Base-by-base conservation (phyloP, 768 basidiomycete species). In the Neoboletus brunneissimus region DNA sequence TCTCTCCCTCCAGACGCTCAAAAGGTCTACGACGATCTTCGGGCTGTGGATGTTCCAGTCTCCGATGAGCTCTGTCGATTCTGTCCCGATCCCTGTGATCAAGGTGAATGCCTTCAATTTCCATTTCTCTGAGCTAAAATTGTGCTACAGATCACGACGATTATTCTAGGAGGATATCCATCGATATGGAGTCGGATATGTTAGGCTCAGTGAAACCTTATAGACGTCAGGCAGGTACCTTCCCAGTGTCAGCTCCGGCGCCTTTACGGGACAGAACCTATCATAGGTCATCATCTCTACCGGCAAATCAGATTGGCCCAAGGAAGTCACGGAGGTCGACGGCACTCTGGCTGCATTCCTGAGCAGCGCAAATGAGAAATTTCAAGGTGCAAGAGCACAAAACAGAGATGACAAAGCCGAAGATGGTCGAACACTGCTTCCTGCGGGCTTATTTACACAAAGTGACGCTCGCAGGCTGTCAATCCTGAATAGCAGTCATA, bases 171-270 rank as follows among this genome's bases (percentile, higher is more conserved):
- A 84, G 81, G 50, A 87, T 97, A 66, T 82, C 84, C 38, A 76
- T 90, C 34, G 95, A 98, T 75, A 83, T 81, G 76, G 86, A 87
- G 22, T 82, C 84, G 3, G 81, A 88, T 46, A 83, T 98, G 83
- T 74, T 94, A n/a, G 95, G 94, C 10, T 84, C 86, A 31, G 82
- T 94, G 27, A 89, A 88, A 70, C 87, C 91, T 3, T 94, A 91
- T 70, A 83, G 82, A 38, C 86, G 93, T 23, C 89, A 94, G 78
- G 91, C 88, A 60, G 48, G 77, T 58, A n/a, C 41, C 51, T 32
- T 34, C 11, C 9, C 34, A 16, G 34, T 35, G 12, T 16, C 16
- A 11, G 1, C 15, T 22, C 22, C 20, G 38, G 20, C 5, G 2
- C 43, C 3, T 47, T 40, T 23, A n/a, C 45, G 34, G 40, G 16